Base-by-base conservation (phyloP, 257 asterid genomes). In the Ehretia macrophylla region DNA sequence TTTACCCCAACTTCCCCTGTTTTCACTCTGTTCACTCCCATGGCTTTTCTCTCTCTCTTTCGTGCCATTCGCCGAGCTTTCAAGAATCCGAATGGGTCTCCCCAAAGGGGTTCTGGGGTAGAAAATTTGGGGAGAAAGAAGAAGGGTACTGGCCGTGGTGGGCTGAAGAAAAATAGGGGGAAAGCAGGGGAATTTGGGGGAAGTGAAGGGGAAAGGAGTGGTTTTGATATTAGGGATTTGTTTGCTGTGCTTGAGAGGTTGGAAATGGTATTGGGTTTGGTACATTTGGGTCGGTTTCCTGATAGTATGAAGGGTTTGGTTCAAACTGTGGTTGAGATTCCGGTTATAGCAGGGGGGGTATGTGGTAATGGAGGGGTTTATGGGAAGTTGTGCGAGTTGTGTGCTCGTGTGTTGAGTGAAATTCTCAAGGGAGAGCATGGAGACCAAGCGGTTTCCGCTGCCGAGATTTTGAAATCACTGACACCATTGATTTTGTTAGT, bases 241-340 rank as follows among this genome's bases (percentile, higher is more conserved):
- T 80, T 84, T 56, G 4, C 62, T 32, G 75, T 84, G 73, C 82
- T 92, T 55, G 94, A 86, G 57, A 84, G 75, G 76, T 50, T 92
- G 82, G 81, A 68, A 59, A 60, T 69, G 82, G 95, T 84, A 12
- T 39, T 92, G 83, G 82, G 75, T 19, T 81, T 81, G 73, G 83
- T 88, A 57, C 95, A 84, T 78, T 79, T 92, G 82, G 81, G 78
- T 50, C 71, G 99, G 57, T 92, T 92, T 81, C 85, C 95, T 4
- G 99, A 92, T 73, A 81, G 99, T 74, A 62, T 84, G 81, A 92
- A 72, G 83, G 79, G 86, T 60, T 72, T 92, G 78, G 86, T 92
- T 64, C 91, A 81, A 67, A 84, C 96, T 39, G 63, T 80, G 67
- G 81, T 76, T 59, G 96, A 92, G 71, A 84, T 92, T 72, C 89